phyloP scores from a whole-genome alignment of 352 stramenopile genomes.

The Pythium phragmiticola region DNA sequence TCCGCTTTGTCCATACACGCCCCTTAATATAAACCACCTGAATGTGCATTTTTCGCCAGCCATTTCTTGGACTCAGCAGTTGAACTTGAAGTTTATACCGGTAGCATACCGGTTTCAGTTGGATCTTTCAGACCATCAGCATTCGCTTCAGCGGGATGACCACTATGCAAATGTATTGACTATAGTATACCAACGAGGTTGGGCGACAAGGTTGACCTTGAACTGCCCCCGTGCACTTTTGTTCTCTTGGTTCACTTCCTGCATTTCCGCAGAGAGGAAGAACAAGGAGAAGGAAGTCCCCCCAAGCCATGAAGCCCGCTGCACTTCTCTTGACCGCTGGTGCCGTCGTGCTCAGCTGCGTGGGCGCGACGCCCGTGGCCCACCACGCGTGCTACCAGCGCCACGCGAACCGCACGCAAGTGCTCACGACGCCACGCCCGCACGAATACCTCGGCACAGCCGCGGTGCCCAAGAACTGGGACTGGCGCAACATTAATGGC shows the following conservation, averaged over 20 bases:
- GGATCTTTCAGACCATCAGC: conserved; percentile 11
- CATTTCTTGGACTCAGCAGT: neutral
- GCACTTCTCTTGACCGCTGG: neutral
- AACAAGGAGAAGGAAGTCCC: neutral
- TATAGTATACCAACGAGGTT: neutral
- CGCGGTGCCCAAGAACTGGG: conserved; percentile 91
- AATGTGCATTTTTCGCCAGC: neutral
- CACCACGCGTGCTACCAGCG: conserved; percentile 67
- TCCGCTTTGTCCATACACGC: neutral
- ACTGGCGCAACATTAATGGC: conserved; percentile 89
- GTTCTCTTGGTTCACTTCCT: conserved; percentile 5
- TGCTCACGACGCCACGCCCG: conserved; percentile 57
- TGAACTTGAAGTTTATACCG: conserved; percentile 25
- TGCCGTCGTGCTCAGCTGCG: neutral
- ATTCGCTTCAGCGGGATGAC: neutral
- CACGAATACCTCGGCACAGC: conserved; percentile 63
- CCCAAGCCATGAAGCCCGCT: neutral
- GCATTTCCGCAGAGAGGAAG: neutral
- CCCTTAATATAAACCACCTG: too few species aligned
- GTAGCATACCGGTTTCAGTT: conserved; percentile 15
- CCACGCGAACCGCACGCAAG: conserved; percentile 63
- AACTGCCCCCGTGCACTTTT: neutral
- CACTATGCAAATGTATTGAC: neutral
- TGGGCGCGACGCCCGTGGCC: conserved; percentile 1
- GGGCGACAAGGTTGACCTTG: conserved; percentile 5